Evolutionary conservation across 257 asterid genomes (phyloP), one percentile per base, ranked within the genome.

Genomic region (Eucommia ulmoides): DNA sequence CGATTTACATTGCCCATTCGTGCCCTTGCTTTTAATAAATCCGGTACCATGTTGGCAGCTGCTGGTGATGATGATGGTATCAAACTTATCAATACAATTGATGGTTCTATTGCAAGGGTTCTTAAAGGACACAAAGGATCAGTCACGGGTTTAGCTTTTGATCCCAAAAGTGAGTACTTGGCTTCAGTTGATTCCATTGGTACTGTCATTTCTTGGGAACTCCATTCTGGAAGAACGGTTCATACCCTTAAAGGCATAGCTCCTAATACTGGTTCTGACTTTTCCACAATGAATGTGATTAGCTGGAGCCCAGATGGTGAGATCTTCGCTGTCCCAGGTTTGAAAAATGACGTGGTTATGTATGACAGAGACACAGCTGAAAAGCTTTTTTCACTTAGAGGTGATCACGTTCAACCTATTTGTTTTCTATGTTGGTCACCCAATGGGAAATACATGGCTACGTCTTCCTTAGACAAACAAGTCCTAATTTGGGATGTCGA

Each of bases 251-350:
- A 83, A 70, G 78, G 71, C 65, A 52, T 85, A 60, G 93, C 99
- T 64, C 96, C 96, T 45, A 66, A 76, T 56, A 62, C 83, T 66
- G 78, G 74, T 26, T 65, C 77, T 26, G 79, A 74, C 69, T 70
- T 57, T 58, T 72, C 93, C 6, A 50, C 60, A 33, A 55, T 69
- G 78, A 86, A 83, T 62, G 59, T 70, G 58, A 81, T 86, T 61
- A 78, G 81, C 48, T 91, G 96, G 96, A 83, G 94, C 66, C 96
- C 99, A 12, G 96, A 91, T 60, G 96, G 96, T 58, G 96, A 91
- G 53, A 56, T 83, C 70, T 65, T 91, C 66, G 96, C 99, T 26
- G 93, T 79, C 41, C 99, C 99, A 22, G 96, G 96, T 62, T 64
- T 79, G 78, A 81, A 72, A 77, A 91, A 91, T 72, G 94, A 91